Evolutionary conservation across 139 green algal species (phyloP), one percentile per base, ranked within the genome.

Genomic region (Chlamydomonas sphaeroides): DNA sequence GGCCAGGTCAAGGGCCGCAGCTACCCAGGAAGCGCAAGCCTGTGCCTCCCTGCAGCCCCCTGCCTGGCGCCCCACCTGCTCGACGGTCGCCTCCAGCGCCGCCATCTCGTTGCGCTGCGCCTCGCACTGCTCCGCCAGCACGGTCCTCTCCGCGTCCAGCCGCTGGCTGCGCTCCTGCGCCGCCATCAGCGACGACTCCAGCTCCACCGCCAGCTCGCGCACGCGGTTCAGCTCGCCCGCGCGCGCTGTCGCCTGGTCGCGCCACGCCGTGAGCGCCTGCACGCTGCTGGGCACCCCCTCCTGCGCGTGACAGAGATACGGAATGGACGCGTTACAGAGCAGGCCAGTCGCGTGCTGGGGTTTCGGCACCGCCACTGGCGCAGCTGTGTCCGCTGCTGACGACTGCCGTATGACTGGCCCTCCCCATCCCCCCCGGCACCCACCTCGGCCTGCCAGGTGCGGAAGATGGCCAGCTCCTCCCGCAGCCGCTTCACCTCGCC

Each of bases 391-490:
- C 14, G 45, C 14, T 10, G 10, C 10, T 51, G 45, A 21, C 10
- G 10, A 14, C 14, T 10, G 11, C 53, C 17, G 53, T 61, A 18
- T 61, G 53, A 21, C 10, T 51, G 45, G 10, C 10, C 14, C 10
- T 51, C 10, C 14, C 10, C 14, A 14, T 51, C 10, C 14, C 10
- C 45, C 10, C 10, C 10, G 10, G 45, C 10, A 48, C 63, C 23
- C 63, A 79, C 71, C 72, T 68, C 42, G 0, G 72, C 56, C 25
- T 79, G 72, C 32, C 68, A 36, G 30, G 72, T 56, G 30, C 72
- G 25, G 53, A 79, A 79, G 36, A 79, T 68, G 36, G 25, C 49
- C 56, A 79, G 72, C 72, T 79, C 72, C 56, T 68, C 36, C 15
- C 57, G 56, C 28, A 79, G 72, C 36, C 56, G 38, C 32, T 25